Evolutionary conservation across 495 filamentous ascomycete genomes (phyloP), one percentile per base, ranked within the genome.

Genomic region (Hypoxylon fuscum): DNA sequence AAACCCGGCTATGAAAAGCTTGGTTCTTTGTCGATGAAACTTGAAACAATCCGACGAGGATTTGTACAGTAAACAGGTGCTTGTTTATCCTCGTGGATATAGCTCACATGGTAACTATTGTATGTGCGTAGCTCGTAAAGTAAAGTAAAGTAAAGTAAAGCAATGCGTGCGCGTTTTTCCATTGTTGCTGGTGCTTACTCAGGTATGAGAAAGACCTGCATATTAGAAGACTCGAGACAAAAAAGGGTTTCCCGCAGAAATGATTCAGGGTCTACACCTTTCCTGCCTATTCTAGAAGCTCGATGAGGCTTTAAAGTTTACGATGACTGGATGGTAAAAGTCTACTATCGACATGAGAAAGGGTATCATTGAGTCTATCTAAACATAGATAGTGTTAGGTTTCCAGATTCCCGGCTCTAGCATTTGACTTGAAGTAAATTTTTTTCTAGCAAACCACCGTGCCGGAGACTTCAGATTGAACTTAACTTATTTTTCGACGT

Each of bases 1-100:
- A 68, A 68, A 68, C 64, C 52, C 54, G 37, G 54, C 48, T 68
- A 62, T 25, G 49, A 53, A 63, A 68, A 63, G 59, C 59, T 64
- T 68, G 43, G 55, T 49, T 56, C 21, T 42, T 53, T 45, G 17
- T 38, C 43, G 22, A 57, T 62, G 62, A 38, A 17, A 65, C 55
- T 59, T 67, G 58, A 67, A 67, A 67, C 64, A 47, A 48, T 32
- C 42, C 23, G 42, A n/a, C 34, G 22, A 42, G 15, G 35, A 49
- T 20, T 46, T 27, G 40, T 41, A 56, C 40, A 55, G 59, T 62
- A 62, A 62, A 62, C 59, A 62, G 25, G 22, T 54, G 35, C 17
- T 42, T 61, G 32, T 61, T 60, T 46, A 55, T 20, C 42, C 48
- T 21, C 18, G 7, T 15, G 29, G 48, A 56, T 47, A 59, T 59